Evolutionary conservation across 352 stramenopile genomes (phyloP), one percentile per base, ranked within the genome.

Genomic region (Globisporangium viniferum): DNA sequence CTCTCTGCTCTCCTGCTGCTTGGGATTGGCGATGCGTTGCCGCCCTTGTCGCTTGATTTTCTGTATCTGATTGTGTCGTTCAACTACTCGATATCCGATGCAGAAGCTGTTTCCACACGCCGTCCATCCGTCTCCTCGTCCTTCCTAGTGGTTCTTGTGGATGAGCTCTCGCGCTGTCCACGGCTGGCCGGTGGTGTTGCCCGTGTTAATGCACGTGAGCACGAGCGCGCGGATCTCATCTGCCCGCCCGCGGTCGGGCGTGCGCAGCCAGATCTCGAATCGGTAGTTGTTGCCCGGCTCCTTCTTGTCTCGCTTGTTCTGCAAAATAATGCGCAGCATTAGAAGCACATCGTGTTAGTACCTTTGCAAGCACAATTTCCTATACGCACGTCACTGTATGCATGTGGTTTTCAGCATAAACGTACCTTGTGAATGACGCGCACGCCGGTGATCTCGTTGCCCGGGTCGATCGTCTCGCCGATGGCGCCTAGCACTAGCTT

Each of bases 361-460:
- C 31, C 31, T 6, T 33, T 33, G 31, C 31, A 3, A 33, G 31
- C 31, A 33, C 31, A 33, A 33, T 33, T 33, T 33, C 31, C 31
- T 51, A 10, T 12, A 51, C 2, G 18, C 6, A n/a, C 20, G 18
- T 5, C 36, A 5, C 15, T 15, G 14, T 9, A 15, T 5, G 20
- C 41, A 49, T 22, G 18, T 49, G n/a, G 41, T 49, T 10, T 2
- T 24, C 6, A 24, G 54, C 15, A 59, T 33, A 39, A 27, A 39
- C 71, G 18, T 72, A 94, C 86, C 78, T 97, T 97, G 74, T 97
- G 91, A 62, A 97, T 88, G 48, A 97, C 82, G 68, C 92, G 90
- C 36, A 95, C 87, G 57, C 92, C 92, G n/a, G 89, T 97, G 70
- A 97, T 88, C 69, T 97, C 89, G 63, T 97, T 86, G 48, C 77